Conservation (phyloP, 2,329 filamentous ascomycete species). For the Onygenales sp. region DNA sequence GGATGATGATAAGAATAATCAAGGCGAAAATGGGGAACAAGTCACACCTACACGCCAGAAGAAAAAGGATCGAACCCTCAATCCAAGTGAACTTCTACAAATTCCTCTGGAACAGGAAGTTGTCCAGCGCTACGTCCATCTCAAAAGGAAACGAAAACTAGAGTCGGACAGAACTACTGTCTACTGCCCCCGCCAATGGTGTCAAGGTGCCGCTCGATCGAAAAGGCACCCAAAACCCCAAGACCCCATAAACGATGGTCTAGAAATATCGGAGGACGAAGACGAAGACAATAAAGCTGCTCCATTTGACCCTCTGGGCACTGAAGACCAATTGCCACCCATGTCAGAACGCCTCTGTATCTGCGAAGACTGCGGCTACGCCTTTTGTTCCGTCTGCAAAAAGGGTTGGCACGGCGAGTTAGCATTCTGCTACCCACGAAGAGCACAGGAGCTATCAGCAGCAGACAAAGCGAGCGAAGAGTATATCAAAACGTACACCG, state of each 20-base stretch:
- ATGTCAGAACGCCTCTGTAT: constrained; percentile 63
- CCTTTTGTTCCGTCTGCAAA: constrained; percentile 70
- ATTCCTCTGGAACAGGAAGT: constrained; percentile 61
- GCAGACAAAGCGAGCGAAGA: constrained; percentile 82
- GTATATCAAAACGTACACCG: constrained; percentile 72
- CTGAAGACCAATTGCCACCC: constrained; percentile 35
- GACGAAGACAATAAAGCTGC: constrained; percentile 32
- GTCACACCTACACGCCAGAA: constrained; percentile 26
- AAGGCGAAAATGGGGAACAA: constrained; percentile 15
- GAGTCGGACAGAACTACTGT: constrained; percentile 87
- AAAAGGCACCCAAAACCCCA: constrained; percentile 62
- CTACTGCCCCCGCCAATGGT: constrained; percentile 89
- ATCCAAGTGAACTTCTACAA: constrained; percentile 72
- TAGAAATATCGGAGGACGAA: constrained; percentile 41
- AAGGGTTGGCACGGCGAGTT: constrained; percentile 92
- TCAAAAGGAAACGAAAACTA: constrained; percentile 87
- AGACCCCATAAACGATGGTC: constrained; percentile 47
- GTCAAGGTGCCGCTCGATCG: constrained; percentile 74
- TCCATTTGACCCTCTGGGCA: constrained; percentile 34
- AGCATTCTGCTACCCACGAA: constrained; percentile 57
- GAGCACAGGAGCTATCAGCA: constrained; percentile 59
- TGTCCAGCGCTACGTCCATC: constrained; percentile 75
- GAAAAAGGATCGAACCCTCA: constrained; percentile 60
- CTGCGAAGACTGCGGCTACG: constrained; percentile 80
- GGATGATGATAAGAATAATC: constrained; percentile 26